A percentile compares a stretch with the other conserved stretches of the same genome.
Conservation (phyloP, 768 basidiomycete genomes). For the Holtermanniella nyarrowii region DNA sequence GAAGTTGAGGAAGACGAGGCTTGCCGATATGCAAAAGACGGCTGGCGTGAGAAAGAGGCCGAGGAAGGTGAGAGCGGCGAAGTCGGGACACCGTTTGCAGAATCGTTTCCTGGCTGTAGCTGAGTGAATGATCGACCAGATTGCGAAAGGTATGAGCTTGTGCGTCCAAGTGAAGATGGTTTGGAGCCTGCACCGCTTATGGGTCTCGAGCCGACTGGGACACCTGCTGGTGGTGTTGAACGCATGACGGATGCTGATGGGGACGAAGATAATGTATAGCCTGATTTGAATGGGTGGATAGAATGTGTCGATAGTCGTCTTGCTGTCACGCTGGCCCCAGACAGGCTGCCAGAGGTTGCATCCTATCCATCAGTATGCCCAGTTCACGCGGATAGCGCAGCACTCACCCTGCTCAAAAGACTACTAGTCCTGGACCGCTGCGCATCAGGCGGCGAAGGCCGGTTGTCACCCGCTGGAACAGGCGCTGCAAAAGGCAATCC, state of each 20-base stretch:
- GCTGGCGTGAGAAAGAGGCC: slow-evolving; percentile 15
- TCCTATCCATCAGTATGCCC: background rate
- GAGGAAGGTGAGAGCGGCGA: slow-evolving; percentile 22
- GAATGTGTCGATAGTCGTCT: slow-evolving; percentile 32
- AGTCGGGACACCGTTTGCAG: slow-evolving; percentile 8
- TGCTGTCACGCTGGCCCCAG: slow-evolving; percentile 22
- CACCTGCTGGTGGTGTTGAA: slow-evolving; percentile 7
- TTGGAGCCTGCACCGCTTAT: slow-evolving; percentile 2
- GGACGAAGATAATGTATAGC: slow-evolving; percentile 10
- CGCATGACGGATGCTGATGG: slow-evolving; percentile 26
- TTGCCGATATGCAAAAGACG: slow-evolving; percentile 18
- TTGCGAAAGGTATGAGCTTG: slow-evolving; percentile 37
- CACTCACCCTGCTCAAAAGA: slow-evolving; percentile 1
- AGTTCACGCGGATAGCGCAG: background rate
- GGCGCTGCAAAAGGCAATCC: slow-evolving; percentile 32
- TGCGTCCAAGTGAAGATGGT: slow-evolving; percentile 28
- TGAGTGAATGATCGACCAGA: slow-evolving; percentile 40
- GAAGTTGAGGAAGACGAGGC: slow-evolving; percentile 16
- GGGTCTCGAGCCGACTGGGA: slow-evolving; percentile 4
- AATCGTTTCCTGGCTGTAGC: slow-evolving; percentile 27
- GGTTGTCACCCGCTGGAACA: background rate
- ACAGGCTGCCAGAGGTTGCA: background rate
- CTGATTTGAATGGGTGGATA: slow-evolving; percentile 22
- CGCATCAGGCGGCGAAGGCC: background rate
- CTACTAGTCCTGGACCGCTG: background rate